A percentile compares a stretch with the other conserved stretches of the same genome.
These are phyloP conservation scores for Umbellularia californica DNA, from an alignment of 164 flowering plant species.

Conservation along the genomic window DNA sequence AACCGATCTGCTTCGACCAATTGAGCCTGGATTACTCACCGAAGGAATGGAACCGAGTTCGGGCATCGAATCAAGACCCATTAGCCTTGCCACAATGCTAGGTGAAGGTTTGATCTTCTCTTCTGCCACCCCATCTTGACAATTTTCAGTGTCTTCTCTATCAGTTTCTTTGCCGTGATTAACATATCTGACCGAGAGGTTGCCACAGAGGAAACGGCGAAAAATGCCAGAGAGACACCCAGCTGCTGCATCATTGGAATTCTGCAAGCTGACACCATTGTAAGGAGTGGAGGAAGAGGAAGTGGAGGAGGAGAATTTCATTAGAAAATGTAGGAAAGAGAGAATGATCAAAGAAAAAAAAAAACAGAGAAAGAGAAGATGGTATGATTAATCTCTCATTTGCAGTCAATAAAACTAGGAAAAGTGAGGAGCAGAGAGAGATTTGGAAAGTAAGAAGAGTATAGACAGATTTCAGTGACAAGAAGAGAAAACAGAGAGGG, in stretches of 20 bases:
- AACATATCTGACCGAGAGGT: conserved; percentile 35
- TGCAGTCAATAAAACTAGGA: neutral
- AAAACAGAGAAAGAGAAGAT: neutral
- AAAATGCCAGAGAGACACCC: conserved; percentile 38
- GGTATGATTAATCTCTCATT: neutral
- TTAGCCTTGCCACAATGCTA: conserved; percentile 52
- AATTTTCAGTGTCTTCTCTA: neutral
- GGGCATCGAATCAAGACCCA: conserved; percentile 66
- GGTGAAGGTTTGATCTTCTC: conserved; percentile 25
- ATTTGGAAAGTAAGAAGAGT: neutral
- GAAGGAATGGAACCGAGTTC: neutral
- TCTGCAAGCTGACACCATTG: conserved; percentile 2
- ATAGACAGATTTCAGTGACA: too few relatives aligned
- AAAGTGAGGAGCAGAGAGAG: neutral
- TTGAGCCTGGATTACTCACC: conserved; percentile 14
- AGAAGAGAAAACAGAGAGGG: neutral
- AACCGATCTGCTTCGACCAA: conserved; percentile 54
- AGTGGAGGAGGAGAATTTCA: neutral
- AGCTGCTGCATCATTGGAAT: conserved; percentile 21
- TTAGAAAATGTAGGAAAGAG: neutral
- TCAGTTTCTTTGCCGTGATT: conserved; percentile 18
- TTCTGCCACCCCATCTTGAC: neutral
- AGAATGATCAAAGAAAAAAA: neutral
- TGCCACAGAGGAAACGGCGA: conserved; percentile 44
- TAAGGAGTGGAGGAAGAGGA: conserved; percentile 5